Percentiles rank a stretch among this genome's conserved stretches.
phyloP scores from a whole-genome alignment of 2,329 filamentous ascomycete species.

The Apiospora hydei region DNA sequence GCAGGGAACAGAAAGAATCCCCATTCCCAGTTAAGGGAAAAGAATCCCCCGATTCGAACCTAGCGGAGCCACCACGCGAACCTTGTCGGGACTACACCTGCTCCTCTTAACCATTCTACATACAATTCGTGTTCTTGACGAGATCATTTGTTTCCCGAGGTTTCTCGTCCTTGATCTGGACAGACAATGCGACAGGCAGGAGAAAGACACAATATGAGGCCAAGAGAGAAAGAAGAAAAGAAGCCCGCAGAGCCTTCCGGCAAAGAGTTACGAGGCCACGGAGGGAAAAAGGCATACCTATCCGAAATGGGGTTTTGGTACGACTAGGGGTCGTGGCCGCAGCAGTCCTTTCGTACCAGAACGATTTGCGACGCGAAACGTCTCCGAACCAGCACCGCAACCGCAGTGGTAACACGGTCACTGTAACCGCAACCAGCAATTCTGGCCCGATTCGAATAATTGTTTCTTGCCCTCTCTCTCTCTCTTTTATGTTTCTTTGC shows the following conservation, averaged over 20 bases:
- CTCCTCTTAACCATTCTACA: not conserved
- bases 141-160: not conserved
- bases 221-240: not conserved
- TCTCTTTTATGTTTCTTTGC: not conserved
- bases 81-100: not conserved
- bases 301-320: conserved; percentile 5
- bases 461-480: not conserved
- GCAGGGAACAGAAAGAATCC: conserved; percentile 9
- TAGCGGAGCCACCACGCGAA: not conserved
- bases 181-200: not conserved
- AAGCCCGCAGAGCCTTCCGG: not conserved
- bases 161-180: not conserved
- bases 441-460: not conserved
- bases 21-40: not conserved
- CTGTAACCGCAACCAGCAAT: not conserved
- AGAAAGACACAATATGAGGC: not conserved
- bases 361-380: conserved; percentile 19
- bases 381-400: conserved; percentile 14
- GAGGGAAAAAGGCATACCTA: not conserved
- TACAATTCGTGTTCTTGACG: not conserved
- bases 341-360: not conserved
- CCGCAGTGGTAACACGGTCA: conserved; percentile 10
- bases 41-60: not conserved
- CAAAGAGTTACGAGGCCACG: not conserved
- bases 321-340: not conserved